phyloP scores from a whole-genome alignment of 2,329 filamentous ascomycete genomes.

The Xylariales sp. region DNA sequence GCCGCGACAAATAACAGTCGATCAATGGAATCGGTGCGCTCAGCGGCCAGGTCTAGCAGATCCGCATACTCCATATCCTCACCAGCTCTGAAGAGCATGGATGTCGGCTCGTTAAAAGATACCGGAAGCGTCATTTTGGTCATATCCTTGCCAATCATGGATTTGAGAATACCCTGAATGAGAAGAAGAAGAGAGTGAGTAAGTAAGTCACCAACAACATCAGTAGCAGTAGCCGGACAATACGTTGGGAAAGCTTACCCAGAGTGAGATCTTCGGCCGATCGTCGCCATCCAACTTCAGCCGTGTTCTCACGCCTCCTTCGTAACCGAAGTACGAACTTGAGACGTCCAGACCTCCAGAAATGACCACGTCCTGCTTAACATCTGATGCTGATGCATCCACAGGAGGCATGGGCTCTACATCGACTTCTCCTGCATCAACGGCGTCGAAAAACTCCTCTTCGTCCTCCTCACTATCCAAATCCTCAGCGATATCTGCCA shows the following conservation, averaged over 20 bases:
- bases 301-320: slow-evolving; percentile 74
- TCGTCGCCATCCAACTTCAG: slow-evolving; percentile 91
- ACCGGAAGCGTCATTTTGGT: slow-evolving; percentile 99
- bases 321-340: slow-evolving; percentile 82
- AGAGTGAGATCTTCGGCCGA: slow-evolving; percentile 88
- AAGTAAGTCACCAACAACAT: slow-evolving; percentile 11
- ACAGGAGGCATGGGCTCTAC: slow-evolving; percentile 62
- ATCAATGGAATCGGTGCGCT: slow-evolving; percentile 81
- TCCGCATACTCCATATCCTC: slow-evolving; percentile 99
- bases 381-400: slow-evolving; percentile 31
- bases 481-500: slow-evolving; percentile 65
- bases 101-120: slow-evolving; percentile 98
- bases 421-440: slow-evolving; percentile 88
- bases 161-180: slow-evolving; percentile 92
- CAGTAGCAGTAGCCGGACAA: not conserved
- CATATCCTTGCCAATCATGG: slow-evolving; percentile 99
- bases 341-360: slow-evolving; percentile 59
- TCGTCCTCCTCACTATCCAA: slow-evolving; percentile 81
- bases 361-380: slow-evolving; percentile 42
- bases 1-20: slow-evolving; percentile 91
- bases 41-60: slow-evolving; percentile 82
- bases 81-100: slow-evolving; percentile 85
- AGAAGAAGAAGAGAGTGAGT: too few species aligned
- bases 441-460: slow-evolving; percentile 95
- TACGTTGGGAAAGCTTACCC: slow-evolving; percentile 61